These are phyloP conservation scores for Digitaria exilis DNA, from an alignment of 202 grass and related monocot species.

Conservation along the genomic window DNA sequence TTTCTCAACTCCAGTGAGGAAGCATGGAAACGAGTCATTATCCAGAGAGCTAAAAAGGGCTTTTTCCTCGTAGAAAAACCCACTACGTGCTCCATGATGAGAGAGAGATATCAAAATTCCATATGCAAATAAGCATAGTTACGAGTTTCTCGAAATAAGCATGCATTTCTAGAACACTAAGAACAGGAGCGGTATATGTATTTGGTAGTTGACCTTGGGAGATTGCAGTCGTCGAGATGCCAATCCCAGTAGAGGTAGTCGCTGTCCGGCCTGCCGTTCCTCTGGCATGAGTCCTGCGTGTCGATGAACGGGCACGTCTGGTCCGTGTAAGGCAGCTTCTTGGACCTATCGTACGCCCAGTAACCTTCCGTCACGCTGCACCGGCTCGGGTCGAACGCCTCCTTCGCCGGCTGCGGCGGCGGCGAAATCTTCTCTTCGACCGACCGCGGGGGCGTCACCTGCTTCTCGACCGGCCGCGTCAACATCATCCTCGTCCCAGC, in stretches of 20 bases:
- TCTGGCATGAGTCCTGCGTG: constrained; percentile 57
- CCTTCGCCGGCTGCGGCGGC: neutral
- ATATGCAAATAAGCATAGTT: too few relatives aligned
- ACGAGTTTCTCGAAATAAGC: too few relatives aligned
- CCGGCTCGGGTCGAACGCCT: constrained; percentile 39
- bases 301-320: constrained; percentile 73
- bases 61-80: too few relatives aligned
- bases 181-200: too few relatives aligned
- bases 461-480: neutral
- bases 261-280: constrained; percentile 71
- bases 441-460: neutral
- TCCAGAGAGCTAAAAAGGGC: too few relatives aligned
- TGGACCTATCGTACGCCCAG: constrained; percentile 65
- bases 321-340: constrained; percentile 59
- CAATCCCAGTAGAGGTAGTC: constrained; percentile 82
- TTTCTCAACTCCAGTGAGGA: too few relatives aligned
- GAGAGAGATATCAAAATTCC: too few relatives aligned
- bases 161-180: too few relatives aligned
- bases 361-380: constrained; percentile 69
- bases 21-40: too few relatives aligned
- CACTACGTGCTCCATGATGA: too few relatives aligned
- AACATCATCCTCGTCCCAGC: neutral
- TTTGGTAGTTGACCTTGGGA: constrained; percentile 70
- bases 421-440: neutral
- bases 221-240: constrained; percentile 66